Base-by-base conservation (phyloP, 2,329 filamentous ascomycete genomes). In the Claviceps quebecensis region DNA sequence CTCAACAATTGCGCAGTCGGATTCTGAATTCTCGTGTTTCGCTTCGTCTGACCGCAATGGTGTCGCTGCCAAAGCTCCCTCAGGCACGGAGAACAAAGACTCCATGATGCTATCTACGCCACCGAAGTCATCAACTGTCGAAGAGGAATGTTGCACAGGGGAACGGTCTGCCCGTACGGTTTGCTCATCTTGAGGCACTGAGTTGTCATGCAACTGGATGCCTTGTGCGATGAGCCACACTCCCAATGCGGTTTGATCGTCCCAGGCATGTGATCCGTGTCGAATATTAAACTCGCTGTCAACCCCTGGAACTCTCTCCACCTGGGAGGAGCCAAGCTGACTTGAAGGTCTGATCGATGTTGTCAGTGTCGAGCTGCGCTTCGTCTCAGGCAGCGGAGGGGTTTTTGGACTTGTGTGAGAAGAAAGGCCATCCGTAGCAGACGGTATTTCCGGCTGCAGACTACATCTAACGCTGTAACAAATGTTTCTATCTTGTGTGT, bases 201-300 rank as follows among this genome's bases (percentile, higher is more conserved):
- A 62, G 47, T 56, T 60, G 36, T 62, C 60, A 51, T 59, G 55
- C 3, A 62, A 60, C 43, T 58, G 57, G 19, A 67, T 53, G 7
- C 59, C 56, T 51, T 69, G 67, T 7, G 65, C 60, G 37, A 64
- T 64, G n/a, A 69, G 61, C 67, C 67, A 69, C 22, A 67, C 58
- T 5, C 62, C 60, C 48, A 69, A 58, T 7, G 61, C 58, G n/a
- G 66, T 67, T 45, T 65, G 62, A 13, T 61, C 61, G 39, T 68
- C 67, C 51, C 56, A 58, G 0, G 60, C 59, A 37, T 63, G 62
- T 6, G 65, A 64, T 37, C 57, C 59, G 34, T 58, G 59, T 2
- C 59, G 59, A 44, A 60, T 62, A 26, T 59, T 59, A 47, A 66
- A 65, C 16, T 63, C 61, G 37, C 58, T 60, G 23, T 60, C 57